A percentile compares a stretch with the other conserved stretches of the same genome.
phyloP scores from a whole-genome alignment of 2,329 filamentous ascomycete species.

The Graphiopsis chlorocephala region DNA sequence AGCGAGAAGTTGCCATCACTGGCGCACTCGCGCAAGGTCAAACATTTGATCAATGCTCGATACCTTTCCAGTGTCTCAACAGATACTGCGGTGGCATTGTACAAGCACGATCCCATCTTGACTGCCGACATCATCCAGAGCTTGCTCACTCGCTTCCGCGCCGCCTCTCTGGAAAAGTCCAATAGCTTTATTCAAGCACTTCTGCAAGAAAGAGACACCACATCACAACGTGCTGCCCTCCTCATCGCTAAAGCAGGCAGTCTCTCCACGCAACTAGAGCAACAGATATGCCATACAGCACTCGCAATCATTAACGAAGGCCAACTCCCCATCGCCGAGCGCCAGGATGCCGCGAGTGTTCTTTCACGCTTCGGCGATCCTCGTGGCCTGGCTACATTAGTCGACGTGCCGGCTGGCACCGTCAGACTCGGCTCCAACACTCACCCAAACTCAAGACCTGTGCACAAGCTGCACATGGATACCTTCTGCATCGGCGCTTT shows the following conservation, averaged over 20 bases:
- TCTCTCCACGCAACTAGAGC: neutral
- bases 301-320: neutral
- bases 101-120: neutral
- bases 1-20: neutral
- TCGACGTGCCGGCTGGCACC: neutral
- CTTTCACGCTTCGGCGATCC: conserved; percentile 11
- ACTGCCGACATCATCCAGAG: neutral
- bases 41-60: neutral
- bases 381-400: conserved; percentile 9
- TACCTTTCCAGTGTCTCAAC: neutral
- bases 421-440: neutral
- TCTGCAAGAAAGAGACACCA: neutral
- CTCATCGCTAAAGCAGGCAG: neutral
- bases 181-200: neutral
- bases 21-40: neutral
- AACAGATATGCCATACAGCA: neutral
- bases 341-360: neutral
- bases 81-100: neutral
- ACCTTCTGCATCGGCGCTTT: neutral
- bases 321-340: neutral
- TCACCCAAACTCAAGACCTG: neutral
- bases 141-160: neutral
- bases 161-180: neutral
- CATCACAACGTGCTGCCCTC: conserved; percentile 12
- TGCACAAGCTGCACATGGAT: neutral